Evolutionary conservation across 75 land plant species (phyloP).

Genomic region (Cryptomeria japonica): DNA sequence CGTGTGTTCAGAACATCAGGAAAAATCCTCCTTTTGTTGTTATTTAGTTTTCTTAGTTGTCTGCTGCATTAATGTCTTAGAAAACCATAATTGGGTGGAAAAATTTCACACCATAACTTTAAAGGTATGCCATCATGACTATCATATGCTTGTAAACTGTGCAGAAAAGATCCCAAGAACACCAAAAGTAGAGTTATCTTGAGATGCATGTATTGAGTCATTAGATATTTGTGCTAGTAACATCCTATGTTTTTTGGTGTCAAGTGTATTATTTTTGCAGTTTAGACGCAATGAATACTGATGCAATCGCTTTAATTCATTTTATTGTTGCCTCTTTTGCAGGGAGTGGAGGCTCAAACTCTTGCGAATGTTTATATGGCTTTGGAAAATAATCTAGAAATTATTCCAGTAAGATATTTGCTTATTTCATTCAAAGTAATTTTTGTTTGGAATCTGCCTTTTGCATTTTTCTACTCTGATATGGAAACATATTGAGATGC

Average conservation of each 20-base stretch:
- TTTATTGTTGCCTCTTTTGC: constrained; percentile 13
- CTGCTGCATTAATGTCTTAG: background rate
- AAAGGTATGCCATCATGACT: background rate
- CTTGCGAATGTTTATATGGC: constrained; percentile 98
- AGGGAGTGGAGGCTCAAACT: constrained; percentile 99
- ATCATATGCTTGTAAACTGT: background rate
- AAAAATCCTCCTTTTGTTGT: background rate
- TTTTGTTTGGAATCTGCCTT: background rate
- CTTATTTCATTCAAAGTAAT: background rate
- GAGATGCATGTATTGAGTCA: background rate
- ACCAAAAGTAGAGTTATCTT: background rate
- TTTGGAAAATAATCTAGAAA: constrained; percentile 93
- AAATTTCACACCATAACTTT: background rate
- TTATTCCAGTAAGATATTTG: constrained; percentile 78
- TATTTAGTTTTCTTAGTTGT: constrained; percentile 6
- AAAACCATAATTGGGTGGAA: background rate
- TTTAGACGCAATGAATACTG: background rate
- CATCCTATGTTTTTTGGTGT: background rate
- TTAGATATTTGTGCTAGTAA: background rate
- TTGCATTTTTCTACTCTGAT: background rate
- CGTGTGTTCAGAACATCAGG: background rate
- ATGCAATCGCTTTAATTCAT: background rate
- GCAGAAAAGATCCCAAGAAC: background rate
- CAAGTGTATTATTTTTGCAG: background rate
- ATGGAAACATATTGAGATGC: background rate